Evolutionary conservation across 352 stramenopile species (phyloP).

Genomic region (Globisporangium middletonii): DNA sequence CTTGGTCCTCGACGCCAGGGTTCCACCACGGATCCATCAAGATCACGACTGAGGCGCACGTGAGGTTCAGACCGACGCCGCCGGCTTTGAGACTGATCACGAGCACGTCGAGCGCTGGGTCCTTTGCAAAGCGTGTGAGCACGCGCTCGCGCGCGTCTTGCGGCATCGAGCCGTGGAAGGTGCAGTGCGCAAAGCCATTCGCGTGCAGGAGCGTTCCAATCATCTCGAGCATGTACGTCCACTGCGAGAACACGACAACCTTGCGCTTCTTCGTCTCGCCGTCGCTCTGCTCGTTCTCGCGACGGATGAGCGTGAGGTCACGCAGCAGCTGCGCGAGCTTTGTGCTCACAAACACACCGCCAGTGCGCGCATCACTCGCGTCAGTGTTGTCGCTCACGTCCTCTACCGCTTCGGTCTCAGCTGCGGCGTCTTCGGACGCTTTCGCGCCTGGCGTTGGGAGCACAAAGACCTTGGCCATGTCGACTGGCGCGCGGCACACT

Average conservation of each 20-base stretch:
- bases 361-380: neutral
- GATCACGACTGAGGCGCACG: slow-evolving; percentile 84
- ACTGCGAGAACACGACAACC: slow-evolving; percentile 89
- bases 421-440: slow-evolving; percentile 5
- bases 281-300: slow-evolving; percentile 30
- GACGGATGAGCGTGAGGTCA: slow-evolving; percentile 57
- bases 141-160: slow-evolving; percentile 69
- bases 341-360: slow-evolving; percentile 46
- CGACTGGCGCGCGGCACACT: slow-evolving; percentile 65
- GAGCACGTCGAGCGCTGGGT: slow-evolving; percentile 58
- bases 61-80: slow-evolving; percentile 90
- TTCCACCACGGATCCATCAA: slow-evolving; percentile 94
- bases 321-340: slow-evolving; percentile 64
- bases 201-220: slow-evolving; percentile 46
- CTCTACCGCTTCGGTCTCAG: neutral
- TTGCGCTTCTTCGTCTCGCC: slow-evolving; percentile 44
- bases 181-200: slow-evolving; percentile 43
- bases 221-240: slow-evolving; percentile 87
- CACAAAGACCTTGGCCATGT: slow-evolving; percentile 53
- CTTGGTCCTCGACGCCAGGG: slow-evolving; percentile 90
- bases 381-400: neutral
- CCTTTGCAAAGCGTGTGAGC: slow-evolving; percentile 54
- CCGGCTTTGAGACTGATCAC: slow-evolving; percentile 87
- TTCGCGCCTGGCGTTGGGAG: slow-evolving; percentile 22
- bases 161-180: slow-evolving; percentile 72